Evolutionary conservation across 805 yeast genomes (phyloP).

Genomic region (Starmerella riodocensis): DNA sequence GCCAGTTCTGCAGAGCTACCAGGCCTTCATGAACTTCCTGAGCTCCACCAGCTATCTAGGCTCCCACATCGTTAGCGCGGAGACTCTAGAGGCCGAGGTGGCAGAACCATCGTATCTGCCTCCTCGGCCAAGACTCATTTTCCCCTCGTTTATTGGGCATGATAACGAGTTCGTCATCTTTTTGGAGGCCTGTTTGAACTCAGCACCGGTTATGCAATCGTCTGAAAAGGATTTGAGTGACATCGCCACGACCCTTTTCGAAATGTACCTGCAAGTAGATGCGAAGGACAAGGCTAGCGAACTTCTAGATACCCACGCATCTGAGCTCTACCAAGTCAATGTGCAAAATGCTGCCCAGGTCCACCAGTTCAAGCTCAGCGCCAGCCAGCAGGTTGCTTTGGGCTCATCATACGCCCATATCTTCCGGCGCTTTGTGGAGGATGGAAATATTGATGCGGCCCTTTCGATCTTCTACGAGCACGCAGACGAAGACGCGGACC

Average conservation of each 20-base stretch:
- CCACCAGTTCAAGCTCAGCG: conserved; percentile 21
- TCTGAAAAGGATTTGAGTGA: conserved; percentile 55
- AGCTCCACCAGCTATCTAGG: conserved; percentile 17
- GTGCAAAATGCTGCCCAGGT: conserved; percentile 28
- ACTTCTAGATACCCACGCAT: conserved; percentile 37
- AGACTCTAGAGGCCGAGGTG: conserved; percentile 12
- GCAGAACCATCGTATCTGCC: conserved; percentile 50
- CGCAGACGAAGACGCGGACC: conserved; percentile 48
- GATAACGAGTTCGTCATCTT: conserved; percentile 84
- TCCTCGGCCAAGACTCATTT: conserved; percentile 77
- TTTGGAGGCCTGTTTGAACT: conserved; percentile 76
- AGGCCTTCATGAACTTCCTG: conserved; percentile 46
- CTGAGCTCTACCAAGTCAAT: conserved; percentile 42
- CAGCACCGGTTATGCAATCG: conserved; percentile 66
- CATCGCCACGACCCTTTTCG: conserved; percentile 64
- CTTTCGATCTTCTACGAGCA: conserved; percentile 43
- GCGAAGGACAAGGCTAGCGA: conserved; percentile 41
- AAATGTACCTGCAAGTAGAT: conserved; percentile 59
- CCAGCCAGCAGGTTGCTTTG: conserved; percentile 13
- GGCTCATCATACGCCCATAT: conserved; percentile 44
- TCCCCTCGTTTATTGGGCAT: conserved; percentile 72
- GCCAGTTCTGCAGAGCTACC: conserved; percentile 37
- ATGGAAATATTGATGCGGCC: conserved; percentile 46
- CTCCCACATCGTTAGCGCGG: conserved; percentile 18
- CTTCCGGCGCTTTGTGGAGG: conserved; percentile 51